These are phyloP conservation scores for Pseudogymnoascus sp. DNA, from an alignment of 2,329 filamentous ascomycete genomes.

Conservation along the genomic window DNA sequence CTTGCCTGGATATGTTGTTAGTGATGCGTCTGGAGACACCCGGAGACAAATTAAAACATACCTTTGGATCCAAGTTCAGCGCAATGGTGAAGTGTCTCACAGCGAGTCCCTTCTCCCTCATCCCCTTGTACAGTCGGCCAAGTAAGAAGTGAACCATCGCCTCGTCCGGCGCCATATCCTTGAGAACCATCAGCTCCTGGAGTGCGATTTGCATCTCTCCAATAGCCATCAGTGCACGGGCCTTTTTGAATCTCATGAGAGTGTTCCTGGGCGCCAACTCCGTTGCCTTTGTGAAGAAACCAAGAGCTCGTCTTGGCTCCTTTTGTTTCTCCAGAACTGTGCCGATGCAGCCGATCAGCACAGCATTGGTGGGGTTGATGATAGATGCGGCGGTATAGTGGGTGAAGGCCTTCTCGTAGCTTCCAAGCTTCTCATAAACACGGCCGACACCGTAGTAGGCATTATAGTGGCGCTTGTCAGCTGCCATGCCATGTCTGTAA, in stretches of 20 bases:
- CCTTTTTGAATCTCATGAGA: slow-evolving; percentile 87
- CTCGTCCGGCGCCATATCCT: slow-evolving; percentile 87
- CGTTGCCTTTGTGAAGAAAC: slow-evolving; percentile 75
- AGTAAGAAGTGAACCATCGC: slow-evolving; percentile 93
- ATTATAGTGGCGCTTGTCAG: slow-evolving; percentile 88
- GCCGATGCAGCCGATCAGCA: slow-evolving; percentile 87
- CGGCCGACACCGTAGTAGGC: slow-evolving; percentile 88
- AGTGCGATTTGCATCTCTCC: slow-evolving; percentile 64
- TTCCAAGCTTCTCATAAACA: slow-evolving; percentile 84
- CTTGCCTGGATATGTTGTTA: slow-evolving; percentile 55
- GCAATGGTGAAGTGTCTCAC: slow-evolving; percentile 92
- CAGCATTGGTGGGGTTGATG: slow-evolving; percentile 91
- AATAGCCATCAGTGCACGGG: slow-evolving; percentile 73
- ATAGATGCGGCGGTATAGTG: slow-evolving; percentile 82
- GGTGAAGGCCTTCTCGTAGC: slow-evolving; percentile 81
- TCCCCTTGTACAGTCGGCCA: slow-evolving; percentile 69
- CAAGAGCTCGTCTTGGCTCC: slow-evolving; percentile 67
- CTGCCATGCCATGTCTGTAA: slow-evolving; percentile 78
- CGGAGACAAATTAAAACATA: slow-evolving; percentile 35
- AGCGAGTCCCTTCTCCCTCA: slow-evolving; percentile 69
- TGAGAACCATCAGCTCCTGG: slow-evolving; percentile 76
- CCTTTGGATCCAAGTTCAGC: slow-evolving; percentile 92
- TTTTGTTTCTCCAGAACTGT: slow-evolving; percentile 83
- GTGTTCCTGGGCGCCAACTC: slow-evolving; percentile 74
- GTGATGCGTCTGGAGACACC: not conserved